Evolutionary conservation across 371 early-diverging fungal genomes (phyloP).

Genomic region (Actinomucor elegans): DNA sequence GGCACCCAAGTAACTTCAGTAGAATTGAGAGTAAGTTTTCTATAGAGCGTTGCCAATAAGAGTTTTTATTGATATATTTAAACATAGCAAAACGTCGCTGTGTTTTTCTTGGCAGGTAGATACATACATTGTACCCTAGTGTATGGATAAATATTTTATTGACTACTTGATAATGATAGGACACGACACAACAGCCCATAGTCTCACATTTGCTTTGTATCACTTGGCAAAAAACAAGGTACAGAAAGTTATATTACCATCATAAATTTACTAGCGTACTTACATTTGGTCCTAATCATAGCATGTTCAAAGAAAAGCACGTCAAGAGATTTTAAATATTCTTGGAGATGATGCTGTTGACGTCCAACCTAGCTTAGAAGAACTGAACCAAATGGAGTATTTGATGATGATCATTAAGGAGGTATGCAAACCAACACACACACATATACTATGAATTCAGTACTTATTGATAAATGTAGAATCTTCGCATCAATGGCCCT

Average conservation of each 20-base stretch:
- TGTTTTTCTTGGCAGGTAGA: conserved; percentile 18
- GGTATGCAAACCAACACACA: too few species aligned
- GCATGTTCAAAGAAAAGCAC: conserved; percentile 48
- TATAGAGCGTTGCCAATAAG: too few species aligned
- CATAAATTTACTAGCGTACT: conserved; percentile 24
- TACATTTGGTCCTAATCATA: too few species aligned
- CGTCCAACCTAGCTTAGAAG: conserved; percentile 40
- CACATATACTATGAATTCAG: conserved; percentile 4
- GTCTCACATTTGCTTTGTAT: conserved; percentile 38
- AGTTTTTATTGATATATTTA: too few species aligned
- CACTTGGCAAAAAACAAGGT: conserved; percentile 43
- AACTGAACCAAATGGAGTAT: conserved; percentile 44
- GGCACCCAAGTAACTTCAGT: conserved; percentile 13
- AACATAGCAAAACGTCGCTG: conserved; percentile 9
- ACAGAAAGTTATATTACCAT: too few species aligned
- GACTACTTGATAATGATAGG: too few species aligned
- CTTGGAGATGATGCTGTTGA: conserved; percentile 46
- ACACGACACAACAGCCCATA: conserved; percentile 56
- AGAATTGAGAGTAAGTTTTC: conserved; percentile 17
- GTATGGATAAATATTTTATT: too few species aligned
- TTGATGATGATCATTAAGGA: conserved; percentile 42
- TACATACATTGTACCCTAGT: too few species aligned
- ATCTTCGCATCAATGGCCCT: conserved; percentile 45
- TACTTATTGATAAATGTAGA: conserved; percentile 18
- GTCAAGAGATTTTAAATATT: conserved; percentile 47